Evolutionary conservation across 225 moss, liverwort and hornwort species (phyloP).

Genomic region (Thuidium tamariscinum): DNA sequence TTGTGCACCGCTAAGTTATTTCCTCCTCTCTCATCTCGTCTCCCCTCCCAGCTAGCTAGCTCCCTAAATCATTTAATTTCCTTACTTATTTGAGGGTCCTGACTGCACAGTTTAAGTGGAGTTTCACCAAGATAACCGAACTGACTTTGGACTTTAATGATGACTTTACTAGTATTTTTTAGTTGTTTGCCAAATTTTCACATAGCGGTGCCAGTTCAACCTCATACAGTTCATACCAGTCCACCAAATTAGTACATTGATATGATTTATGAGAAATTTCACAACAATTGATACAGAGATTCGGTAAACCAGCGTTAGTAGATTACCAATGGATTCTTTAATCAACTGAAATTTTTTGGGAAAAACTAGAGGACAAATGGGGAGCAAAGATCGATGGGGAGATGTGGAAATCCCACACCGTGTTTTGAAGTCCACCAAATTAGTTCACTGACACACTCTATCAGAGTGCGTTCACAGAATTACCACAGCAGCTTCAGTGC

Average conservation of each 20-base stretch:
- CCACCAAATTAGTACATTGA: background rate
- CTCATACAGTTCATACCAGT: background rate
- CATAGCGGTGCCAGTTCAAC: background rate
- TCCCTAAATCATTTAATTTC: background rate
- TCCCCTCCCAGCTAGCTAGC: background rate
- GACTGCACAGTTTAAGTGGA: background rate
- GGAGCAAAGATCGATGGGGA: background rate
- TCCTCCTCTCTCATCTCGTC: no score
- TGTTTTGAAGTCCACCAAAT: background rate
- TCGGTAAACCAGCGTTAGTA: background rate
- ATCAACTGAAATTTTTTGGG: background rate
- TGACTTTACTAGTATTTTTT: accelerated
- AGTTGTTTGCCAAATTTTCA: background rate
- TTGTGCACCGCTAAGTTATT: background rate
- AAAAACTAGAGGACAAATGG: background rate
- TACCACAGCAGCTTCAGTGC: background rate
- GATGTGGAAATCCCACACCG: background rate
- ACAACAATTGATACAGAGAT: background rate
- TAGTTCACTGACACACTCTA: background rate
- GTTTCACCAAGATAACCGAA: background rate
- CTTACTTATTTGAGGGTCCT: background rate
- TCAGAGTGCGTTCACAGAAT: background rate
- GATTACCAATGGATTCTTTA: background rate
- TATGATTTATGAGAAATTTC: background rate
- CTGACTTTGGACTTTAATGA: background rate